Conservation (phyloP, 352 stramenopile species). For the Phytopythium mirpurense region DNA sequence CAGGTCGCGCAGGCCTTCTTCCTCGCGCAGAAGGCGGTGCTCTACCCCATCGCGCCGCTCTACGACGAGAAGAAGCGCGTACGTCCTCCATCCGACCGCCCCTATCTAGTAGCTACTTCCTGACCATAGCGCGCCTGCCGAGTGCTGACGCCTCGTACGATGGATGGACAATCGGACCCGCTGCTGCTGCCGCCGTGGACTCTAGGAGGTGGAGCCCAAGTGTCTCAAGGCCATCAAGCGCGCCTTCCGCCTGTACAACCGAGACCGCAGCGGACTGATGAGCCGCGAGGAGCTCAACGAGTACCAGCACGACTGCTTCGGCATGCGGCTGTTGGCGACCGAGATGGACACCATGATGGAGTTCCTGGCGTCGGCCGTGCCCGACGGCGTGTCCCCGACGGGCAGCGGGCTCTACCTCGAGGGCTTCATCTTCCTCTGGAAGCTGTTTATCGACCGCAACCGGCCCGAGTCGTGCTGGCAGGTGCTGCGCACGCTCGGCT, state of each 20-base stretch:
- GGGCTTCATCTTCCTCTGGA: conserved; percentile 81
- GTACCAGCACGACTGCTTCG: conserved; percentile 87
- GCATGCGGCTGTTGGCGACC: conserved; percentile 63
- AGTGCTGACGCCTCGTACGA: too few species aligned
- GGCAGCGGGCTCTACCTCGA: conserved; percentile 64
- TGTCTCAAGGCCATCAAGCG: conserved; percentile 84
- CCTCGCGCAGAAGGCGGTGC: conserved; percentile 84
- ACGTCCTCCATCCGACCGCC: too few species aligned
- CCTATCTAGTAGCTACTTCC: too few species aligned
- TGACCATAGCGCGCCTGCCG: too few species aligned
- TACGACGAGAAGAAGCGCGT: conserved; percentile 85
- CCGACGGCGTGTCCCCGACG: conserved; percentile 60
- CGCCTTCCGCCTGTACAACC: conserved; percentile 85
- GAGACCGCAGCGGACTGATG: conserved; percentile 72
- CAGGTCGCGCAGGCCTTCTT: conserved; percentile 87
- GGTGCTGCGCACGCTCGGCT: conserved; percentile 72
- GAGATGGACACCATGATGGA: conserved; percentile 88
- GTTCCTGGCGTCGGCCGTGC: conserved; percentile 60
- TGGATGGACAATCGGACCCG: too few species aligned
- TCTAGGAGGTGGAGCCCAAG: conserved; percentile 78
- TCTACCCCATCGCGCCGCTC: conserved; percentile 85
- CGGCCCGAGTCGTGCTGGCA: conserved; percentile 88
- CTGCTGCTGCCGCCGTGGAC: neutral
- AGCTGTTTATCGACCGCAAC: conserved; percentile 87
- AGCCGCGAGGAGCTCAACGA: conserved; percentile 85